Evolutionary conservation across 1,284 basidiomycete genomes (phyloP).

Genomic region (Malassezia psittaci): DNA sequence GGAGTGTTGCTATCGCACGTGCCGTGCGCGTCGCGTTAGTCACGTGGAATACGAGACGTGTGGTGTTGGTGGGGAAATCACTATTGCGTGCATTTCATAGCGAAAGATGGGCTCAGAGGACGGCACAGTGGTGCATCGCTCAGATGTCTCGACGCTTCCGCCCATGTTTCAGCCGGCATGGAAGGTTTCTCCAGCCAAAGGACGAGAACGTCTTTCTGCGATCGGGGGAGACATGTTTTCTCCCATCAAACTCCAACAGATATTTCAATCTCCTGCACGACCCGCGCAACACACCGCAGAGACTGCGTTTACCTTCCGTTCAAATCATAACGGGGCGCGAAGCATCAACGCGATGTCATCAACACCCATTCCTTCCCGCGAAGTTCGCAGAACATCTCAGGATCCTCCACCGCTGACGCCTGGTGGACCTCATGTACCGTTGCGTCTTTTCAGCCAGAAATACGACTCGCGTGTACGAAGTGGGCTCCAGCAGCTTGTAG

Average conservation of each 20-base stretch:
- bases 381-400: conserved; percentile 18
- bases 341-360: neutral
- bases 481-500: conserved; percentile 32
- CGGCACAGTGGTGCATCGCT: conserved; percentile 39
- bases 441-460: conserved; percentile 32
- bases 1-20: conserved; percentile 11
- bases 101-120: conserved; percentile 6
- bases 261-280: conserved; percentile 24
- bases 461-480: conserved; percentile 26
- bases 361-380: neutral
- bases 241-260: conserved; percentile 37
- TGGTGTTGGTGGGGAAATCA: too few species aligned
- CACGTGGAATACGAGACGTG: conserved; percentile 3
- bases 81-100: too few species aligned
- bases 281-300: conserved; percentile 2
- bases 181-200: conserved; percentile 18
- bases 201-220: conserved; percentile 13
- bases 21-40: conserved; percentile 11
- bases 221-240: conserved; percentile 44
- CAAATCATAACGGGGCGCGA: neutral
- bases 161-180: conserved; percentile 37
- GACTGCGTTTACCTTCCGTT: neutral
- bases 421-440: conserved; percentile 25
- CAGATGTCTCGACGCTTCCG: conserved; percentile 33
- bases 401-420: conserved; percentile 13